Percentiles rank a stretch among this genome's conserved stretches.
These are phyloP conservation scores for Taphrina communis DNA, from an alignment of 1,139 yeast species.

Conservation along the genomic window DNA sequence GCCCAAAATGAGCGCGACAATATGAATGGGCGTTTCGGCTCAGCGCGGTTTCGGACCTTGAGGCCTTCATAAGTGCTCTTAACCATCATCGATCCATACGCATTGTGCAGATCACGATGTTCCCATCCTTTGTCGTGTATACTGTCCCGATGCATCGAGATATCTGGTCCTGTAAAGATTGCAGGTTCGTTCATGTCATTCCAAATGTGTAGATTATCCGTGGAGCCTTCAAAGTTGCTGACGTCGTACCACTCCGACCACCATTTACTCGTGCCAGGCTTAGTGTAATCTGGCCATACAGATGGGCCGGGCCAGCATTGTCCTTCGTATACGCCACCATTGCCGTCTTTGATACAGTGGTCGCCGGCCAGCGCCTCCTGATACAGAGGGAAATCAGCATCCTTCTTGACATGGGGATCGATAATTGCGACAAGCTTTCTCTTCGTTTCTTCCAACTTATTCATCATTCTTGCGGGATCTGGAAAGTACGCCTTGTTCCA, in stretches of 20 bases:
- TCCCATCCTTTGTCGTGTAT: slow-evolving; percentile 83
- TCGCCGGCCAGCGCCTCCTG: slow-evolving; percentile 56
- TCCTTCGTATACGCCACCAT: slow-evolving; percentile 68
- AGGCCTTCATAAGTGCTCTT: slow-evolving; percentile 78
- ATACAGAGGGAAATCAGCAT: slow-evolving; percentile 67
- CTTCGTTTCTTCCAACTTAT: slow-evolving; percentile 69
- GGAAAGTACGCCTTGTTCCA: slow-evolving; percentile 83
- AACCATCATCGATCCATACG: slow-evolving; percentile 79
- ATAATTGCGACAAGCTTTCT: slow-evolving; percentile 82
- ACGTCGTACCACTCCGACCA: slow-evolving; percentile 63
- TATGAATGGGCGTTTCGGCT: slow-evolving; percentile 77
- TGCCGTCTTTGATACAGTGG: slow-evolving; percentile 57
- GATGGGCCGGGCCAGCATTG: slow-evolving; percentile 99
- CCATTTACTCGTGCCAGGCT: slow-evolving; percentile 63
- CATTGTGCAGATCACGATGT: slow-evolving; percentile 86
- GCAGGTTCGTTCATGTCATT: slow-evolving; percentile 99
- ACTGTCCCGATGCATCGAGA: slow-evolving; percentile 80
- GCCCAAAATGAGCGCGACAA: slow-evolving; percentile 85
- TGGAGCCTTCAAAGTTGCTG: slow-evolving; percentile 55
- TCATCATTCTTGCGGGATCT: slow-evolving; percentile 70
- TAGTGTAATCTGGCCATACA: slow-evolving; percentile 85
- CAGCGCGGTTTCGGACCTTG: slow-evolving; percentile 57
- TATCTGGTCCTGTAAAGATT: slow-evolving; percentile 92
- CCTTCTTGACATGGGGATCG: slow-evolving; percentile 84
- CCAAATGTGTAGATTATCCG: slow-evolving; percentile 80